Percentiles rank a stretch among this genome's conserved stretches.
Evolutionary conservation across 2,329 filamentous ascomycete genomes (phyloP).

Genomic region (Monosporascus sp.): DNA sequence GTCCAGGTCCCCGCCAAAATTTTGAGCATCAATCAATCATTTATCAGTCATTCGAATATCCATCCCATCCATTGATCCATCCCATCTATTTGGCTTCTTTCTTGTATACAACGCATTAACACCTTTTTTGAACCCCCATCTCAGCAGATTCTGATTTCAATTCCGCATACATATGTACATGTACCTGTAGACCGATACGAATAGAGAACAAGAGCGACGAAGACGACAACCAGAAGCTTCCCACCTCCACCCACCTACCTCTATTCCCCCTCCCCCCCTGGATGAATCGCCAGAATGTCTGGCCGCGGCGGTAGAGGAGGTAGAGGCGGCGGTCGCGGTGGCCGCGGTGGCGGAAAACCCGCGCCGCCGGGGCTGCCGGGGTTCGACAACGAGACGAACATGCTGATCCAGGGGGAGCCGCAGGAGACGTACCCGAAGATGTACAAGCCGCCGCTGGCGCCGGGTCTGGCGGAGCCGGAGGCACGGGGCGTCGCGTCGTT

Average conservation of each 20-base stretch:
- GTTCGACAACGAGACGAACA: conserved; percentile 49
- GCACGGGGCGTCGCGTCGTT: conserved; percentile 43
- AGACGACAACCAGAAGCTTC: background rate
- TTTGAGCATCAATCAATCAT: conserved; percentile 6
- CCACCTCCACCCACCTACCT: too few relatives aligned
- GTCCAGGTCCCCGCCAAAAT: conserved; percentile 15
- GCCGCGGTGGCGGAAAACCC: conserved; percentile 34
- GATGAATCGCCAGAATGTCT: conserved; percentile 36
- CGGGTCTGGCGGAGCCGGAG: conserved; percentile 39
- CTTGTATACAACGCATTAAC: too few relatives aligned
- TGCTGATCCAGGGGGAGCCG: conserved; percentile 44
- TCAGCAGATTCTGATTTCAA: background rate
- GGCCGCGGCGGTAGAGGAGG: conserved; percentile 46
- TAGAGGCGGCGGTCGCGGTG: conserved; percentile 40
- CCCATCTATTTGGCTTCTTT: too few relatives aligned
- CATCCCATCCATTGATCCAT: background rate
- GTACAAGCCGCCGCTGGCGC: conserved; percentile 43
- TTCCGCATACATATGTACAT: background rate
- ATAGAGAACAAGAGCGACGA: background rate
- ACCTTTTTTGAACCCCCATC: background rate
- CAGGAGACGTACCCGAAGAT: conserved; percentile 52
- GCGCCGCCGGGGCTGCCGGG: conserved; percentile 37
- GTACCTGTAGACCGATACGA: too few relatives aligned
- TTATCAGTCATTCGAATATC: too few relatives aligned
- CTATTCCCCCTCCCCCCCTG: background rate